Evolutionary conservation across 2,329 filamentous ascomycete genomes (phyloP), one percentile per base, ranked within the genome.

Genomic region (Exophiala oligosperma): DNA sequence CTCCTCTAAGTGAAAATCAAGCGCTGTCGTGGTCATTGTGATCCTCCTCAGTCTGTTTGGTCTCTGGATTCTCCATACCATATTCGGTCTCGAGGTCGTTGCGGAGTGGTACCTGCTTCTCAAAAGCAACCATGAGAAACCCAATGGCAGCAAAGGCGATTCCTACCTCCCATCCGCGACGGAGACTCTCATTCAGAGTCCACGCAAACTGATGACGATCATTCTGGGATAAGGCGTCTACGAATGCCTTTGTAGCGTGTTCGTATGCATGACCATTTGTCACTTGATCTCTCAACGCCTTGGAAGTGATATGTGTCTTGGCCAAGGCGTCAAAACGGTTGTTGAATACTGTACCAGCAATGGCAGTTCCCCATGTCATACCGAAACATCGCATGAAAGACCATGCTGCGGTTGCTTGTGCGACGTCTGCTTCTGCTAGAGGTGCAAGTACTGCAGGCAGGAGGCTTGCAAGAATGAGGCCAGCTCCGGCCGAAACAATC

Each of bases 271-370:
- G 40, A 12, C 54, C 53, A 54, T 57, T 49, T 21, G 57, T 21
- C 12, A 54, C 17, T 37, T 50, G 47, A 2, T 14, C 32, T 17
- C 40, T 43, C n/a, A 40, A 44, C 12, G 28, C n/a, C 2, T 35
- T n/a, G 40, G 40, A 43, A 17, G n/a, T 43, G 40, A 17, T 43
- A 43, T 43, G 40, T 3, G 43, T 49, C 24, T 32, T 26, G 6
- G 56, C 55, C 51, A 54, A 28, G 11, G 32, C 17, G 37, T 66
- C 51, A 46, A 66, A 53, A 5, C 40, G 54, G 12, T 59, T 60
- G 47, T 72, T 70, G 59, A 73, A 74, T 7, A 73, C 63, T 2
- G 68, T 62, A 1, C 57, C 41, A 2, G 70, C 54, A 29, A 72
- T 67, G 7, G 68, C 52, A 1, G 66, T 61, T 1, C 72, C 71